Evolutionary conservation across 495 filamentous ascomycete genomes (phyloP).

Genomic region (Poronia punctata): DNA sequence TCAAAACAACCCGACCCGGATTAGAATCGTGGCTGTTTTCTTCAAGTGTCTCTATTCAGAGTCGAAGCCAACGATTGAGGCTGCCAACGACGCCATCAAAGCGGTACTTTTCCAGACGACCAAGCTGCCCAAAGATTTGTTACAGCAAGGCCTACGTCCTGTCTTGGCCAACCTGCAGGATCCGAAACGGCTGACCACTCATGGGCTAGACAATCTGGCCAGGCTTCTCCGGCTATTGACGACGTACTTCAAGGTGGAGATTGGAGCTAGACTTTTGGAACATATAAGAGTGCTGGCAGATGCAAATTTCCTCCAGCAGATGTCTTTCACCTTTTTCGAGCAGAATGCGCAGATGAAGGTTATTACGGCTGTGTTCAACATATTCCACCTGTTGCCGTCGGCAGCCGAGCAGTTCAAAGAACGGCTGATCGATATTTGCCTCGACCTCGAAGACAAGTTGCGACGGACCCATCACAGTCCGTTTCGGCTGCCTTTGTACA

Average conservation of each 20-base stretch:
- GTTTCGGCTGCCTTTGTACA: conserved; percentile 85
- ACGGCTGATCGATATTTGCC: conserved; percentile 74
- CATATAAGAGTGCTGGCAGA: conserved; percentile 92
- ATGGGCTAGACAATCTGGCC: conserved; percentile 85
- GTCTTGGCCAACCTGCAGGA: conserved; percentile 95
- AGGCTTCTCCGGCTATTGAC: conserved; percentile 83
- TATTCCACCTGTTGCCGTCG: conserved; percentile 88
- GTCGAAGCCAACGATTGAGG: conserved; percentile 84
- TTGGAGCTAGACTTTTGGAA: conserved; percentile 80
- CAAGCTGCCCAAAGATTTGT: conserved; percentile 89
- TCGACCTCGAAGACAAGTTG: conserved; percentile 80
- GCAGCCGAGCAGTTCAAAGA: conserved; percentile 88
- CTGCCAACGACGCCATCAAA: conserved; percentile 80
- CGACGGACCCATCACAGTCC: conserved; percentile 88
- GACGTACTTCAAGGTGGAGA: conserved; percentile 99
- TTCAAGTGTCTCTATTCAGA: conserved; percentile 96
- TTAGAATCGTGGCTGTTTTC: conserved; percentile 86
- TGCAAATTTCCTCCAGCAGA: conserved; percentile 67
- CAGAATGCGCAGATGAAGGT: conserved; percentile 88
- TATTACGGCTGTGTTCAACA: conserved; percentile 86
- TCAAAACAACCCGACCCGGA: conserved; percentile 61
- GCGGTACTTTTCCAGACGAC: conserved; percentile 79
- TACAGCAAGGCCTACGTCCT: conserved; percentile 89
- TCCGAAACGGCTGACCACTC: conserved; percentile 79
- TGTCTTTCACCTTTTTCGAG: conserved; percentile 89